Base-by-base conservation (phyloP, 2,329 filamentous ascomycete genomes). In the Trichoderma sp. region DNA sequence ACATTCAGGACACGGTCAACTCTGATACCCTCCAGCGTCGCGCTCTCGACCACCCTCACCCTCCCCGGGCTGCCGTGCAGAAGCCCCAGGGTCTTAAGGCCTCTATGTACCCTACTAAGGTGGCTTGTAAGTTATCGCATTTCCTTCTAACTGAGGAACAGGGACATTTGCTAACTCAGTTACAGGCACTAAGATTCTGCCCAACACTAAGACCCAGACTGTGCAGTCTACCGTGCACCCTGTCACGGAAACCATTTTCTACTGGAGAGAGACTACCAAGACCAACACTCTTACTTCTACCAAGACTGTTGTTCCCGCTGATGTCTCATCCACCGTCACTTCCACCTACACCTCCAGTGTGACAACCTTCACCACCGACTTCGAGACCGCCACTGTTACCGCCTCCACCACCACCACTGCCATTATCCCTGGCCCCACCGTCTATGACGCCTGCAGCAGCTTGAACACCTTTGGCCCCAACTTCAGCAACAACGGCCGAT, bases 201-300 rank as follows among this genome's bases (percentile, higher is more conserved):
- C 40, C 19, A 43, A 43, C 19, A 43, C 40, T 16, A 43, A 43
- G 40, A 43, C 40, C 40, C 5, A 43, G 40, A 43, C 40, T 43
- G 40, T 43, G 19, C 16, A 43, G 19, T 43, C 40, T 8, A 43
- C 40, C 19, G 40, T 19, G 6, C 40, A 43, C 40, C 40, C 40
- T 0, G 40, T 56, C 52, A 56, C 52, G 4, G 29, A 24, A 56
- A 60, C 57, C 13, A 35, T 60, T 37, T 33, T 33, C n/a, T 60
- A 60, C 21, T 60, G 35, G 29, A 21, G 57, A 8, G 31, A 35
- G 31, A 60, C n/a, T 37, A 52, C 40, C 35, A 40, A 61, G 35
- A 61, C 55, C 65, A 21, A 49, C 11, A 61, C 35, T 19, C n/a
- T 59, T 19, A 60, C 52, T n/a, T 27, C 53, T 21, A 68, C 65